These are phyloP conservation scores for Candida michaelii DNA, from an alignment of 805 yeast genomes.

Conservation along the genomic window DNA sequence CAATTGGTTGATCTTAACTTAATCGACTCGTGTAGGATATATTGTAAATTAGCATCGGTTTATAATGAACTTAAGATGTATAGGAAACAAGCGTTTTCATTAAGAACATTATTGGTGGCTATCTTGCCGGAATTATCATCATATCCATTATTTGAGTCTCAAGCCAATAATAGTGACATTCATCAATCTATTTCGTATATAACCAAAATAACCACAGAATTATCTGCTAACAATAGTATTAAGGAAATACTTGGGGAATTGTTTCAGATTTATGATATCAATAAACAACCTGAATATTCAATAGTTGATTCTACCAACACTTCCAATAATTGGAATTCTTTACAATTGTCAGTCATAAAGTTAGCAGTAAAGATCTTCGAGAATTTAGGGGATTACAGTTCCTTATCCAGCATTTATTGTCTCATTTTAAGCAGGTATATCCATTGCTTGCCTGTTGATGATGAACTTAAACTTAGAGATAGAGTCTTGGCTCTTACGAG, in stretches of 20 bases:
- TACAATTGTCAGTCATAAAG: conserved; percentile 57
- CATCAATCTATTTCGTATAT: neutral
- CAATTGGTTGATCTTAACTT: conserved; percentile 40
- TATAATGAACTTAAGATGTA: conserved; percentile 59
- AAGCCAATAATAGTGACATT: neutral
- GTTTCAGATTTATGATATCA: conserved; percentile 55
- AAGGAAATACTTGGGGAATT: conserved; percentile 24
- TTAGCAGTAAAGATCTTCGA: conserved; percentile 55
- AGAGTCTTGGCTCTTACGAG: conserved; percentile 26
- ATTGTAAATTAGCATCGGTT: conserved; percentile 63
- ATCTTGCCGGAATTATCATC: conserved; percentile 41
- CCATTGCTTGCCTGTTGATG: conserved; percentile 53
- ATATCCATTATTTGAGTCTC: neutral
- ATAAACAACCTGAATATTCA: conserved; percentile 30
- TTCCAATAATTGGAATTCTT: conserved; percentile 46
- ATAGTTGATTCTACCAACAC: conserved; percentile 22
- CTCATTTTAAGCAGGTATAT: conserved; percentile 56
- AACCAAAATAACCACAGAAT: neutral
- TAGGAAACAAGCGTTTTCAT: conserved; percentile 69
- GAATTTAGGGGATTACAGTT: conserved; percentile 44
- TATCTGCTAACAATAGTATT: neutral
- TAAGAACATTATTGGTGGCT: conserved; percentile 61
- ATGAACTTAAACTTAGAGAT: conserved; percentile 49
- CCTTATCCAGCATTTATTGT: conserved; percentile 46
- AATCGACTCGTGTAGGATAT: conserved; percentile 58